A percentile compares a stretch with the other conserved stretches of the same genome.
Conservation (phyloP, 1,139 yeast genomes). For the Scheffersomyces parashehatae region DNA sequence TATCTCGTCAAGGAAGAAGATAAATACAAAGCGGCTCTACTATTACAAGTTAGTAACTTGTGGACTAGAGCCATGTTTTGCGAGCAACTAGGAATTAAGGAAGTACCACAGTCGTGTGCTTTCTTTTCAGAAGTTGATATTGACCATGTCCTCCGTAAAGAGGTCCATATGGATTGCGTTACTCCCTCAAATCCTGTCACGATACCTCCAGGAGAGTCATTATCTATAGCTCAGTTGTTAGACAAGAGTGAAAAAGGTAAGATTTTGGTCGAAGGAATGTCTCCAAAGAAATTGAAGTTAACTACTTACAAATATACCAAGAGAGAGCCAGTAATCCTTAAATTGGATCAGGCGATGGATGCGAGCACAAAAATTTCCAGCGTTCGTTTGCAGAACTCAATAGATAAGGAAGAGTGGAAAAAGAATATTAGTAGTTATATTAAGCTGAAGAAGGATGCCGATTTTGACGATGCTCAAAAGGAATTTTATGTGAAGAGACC, state of each 20-base stretch:
- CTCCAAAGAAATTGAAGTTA: conserved; percentile 6
- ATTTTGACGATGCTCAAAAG: conserved; percentile 4
- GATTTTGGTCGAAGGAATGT: conserved; percentile 12
- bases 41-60: conserved; percentile 82
- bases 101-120: conserved; percentile 93
- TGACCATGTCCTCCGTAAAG: conserved; percentile 85
- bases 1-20: conserved; percentile 76
- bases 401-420: conserved; percentile 27
- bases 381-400: conserved; percentile 31
- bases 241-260: conserved; percentile 28
- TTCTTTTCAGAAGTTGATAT: conserved; percentile 94
- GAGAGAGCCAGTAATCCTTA: conserved; percentile 25
- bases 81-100: conserved; percentile 85
- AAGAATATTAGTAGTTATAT: conserved; percentile 19
- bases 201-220: conserved; percentile 77
- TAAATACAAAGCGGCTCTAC: conserved; percentile 71
- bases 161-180: conserved; percentile 81
- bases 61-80: conserved; percentile 98
- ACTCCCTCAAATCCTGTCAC: conserved; percentile 83
- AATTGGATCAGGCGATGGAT: conserved; percentile 21
- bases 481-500: conserved; percentile 1
- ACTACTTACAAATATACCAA: conserved; percentile 17
- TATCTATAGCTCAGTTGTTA: conserved; percentile 59
- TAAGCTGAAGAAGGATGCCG: conserved; percentile 9
- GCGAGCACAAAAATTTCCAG: conserved; percentile 20